These are phyloP conservation scores for Corchorus capsularis DNA, from an alignment of 345 rosid genomes.

Conservation along the genomic window DNA sequence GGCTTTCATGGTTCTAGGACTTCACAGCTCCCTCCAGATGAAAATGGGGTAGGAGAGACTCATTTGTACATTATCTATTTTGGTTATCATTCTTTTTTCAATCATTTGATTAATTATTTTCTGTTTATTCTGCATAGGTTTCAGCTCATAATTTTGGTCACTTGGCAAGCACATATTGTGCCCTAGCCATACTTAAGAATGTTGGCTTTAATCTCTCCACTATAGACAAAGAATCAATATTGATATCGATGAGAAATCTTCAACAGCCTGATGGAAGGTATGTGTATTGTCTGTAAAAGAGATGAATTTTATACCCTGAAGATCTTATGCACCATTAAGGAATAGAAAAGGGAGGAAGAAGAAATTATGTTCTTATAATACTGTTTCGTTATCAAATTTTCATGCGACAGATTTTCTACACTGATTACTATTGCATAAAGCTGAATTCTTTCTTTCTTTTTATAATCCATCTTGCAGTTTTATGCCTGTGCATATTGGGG, in stretches of 20 bases:
- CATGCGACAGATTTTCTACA: not conserved
- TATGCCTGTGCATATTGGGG: slow-evolving; percentile 83
- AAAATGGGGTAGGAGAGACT: slow-evolving; percentile 50
- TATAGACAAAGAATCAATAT: slow-evolving; percentile 49
- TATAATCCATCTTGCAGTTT: slow-evolving; percentile 49
- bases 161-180: slow-evolving; percentile 86
- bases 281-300: not conserved
- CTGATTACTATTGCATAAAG: not conserved
- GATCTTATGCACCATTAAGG: not conserved
- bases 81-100: slow-evolving; percentile 1
- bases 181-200: slow-evolving; percentile 69
- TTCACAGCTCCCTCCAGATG: slow-evolving; percentile 61
- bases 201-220: slow-evolving; percentile 59
- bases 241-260: slow-evolving; percentile 73
- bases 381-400: not conserved
- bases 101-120: not conserved
- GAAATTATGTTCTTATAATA: not conserved
- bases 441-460: slow-evolving; percentile 16
- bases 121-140: slow-evolving; percentile 41
- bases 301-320: not conserved
- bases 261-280: slow-evolving; percentile 94
- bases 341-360: not conserved
- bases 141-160: slow-evolving; percentile 59
- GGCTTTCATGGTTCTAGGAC: slow-evolving; percentile 82
- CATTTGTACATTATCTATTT: slow-evolving; percentile 1